These are phyloP conservation scores for Xylariaceae sp. DNA, from an alignment of 2,329 filamentous ascomycete species.

Conservation along the genomic window DNA sequence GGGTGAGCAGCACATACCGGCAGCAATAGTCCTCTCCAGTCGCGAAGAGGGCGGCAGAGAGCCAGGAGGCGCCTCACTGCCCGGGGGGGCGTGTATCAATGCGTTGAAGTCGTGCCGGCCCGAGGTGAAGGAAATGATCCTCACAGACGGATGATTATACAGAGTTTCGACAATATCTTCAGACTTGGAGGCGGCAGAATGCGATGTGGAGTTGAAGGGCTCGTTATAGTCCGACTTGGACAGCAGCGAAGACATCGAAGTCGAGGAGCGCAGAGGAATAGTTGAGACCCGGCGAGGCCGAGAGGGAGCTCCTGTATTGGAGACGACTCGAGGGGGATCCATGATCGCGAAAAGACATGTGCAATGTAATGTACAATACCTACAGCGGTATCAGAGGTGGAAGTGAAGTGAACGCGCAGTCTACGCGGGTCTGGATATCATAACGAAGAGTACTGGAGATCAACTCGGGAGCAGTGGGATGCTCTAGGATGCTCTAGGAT, in stretches of 20 bases:
- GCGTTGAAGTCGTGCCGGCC: slow-evolving; percentile 18
- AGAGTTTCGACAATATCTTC: slow-evolving; percentile 58
- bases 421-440: slow-evolving; percentile 16
- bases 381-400: not conserved
- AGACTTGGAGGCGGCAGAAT: slow-evolving; percentile 12
- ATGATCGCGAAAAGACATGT: slow-evolving; percentile 13
- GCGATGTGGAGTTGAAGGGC: slow-evolving; percentile 3
- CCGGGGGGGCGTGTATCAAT: slow-evolving; percentile 28
- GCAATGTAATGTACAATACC: not conserved
- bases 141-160: slow-evolving; percentile 66
- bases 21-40: slow-evolving; percentile 58
- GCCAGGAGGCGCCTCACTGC: slow-evolving; percentile 31
- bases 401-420: slow-evolving; percentile 2
- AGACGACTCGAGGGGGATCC: slow-evolving; percentile 12
- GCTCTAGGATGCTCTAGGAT: not conserved
- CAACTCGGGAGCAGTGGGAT: not conserved
- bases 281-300: slow-evolving; percentile 34
- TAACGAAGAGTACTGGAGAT: slow-evolving; percentile 10
- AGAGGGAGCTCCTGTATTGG: slow-evolving; percentile 11
- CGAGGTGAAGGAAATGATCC: slow-evolving; percentile 55
- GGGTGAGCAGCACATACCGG: slow-evolving; percentile 48
- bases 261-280: slow-evolving; percentile 31
- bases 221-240: slow-evolving; percentile 6
- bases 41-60: slow-evolving; percentile 28
- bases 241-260: slow-evolving; percentile 21